Evolutionary conservation across 1,139 yeast species (phyloP).

Genomic region (Tardiomyces blankii): DNA sequence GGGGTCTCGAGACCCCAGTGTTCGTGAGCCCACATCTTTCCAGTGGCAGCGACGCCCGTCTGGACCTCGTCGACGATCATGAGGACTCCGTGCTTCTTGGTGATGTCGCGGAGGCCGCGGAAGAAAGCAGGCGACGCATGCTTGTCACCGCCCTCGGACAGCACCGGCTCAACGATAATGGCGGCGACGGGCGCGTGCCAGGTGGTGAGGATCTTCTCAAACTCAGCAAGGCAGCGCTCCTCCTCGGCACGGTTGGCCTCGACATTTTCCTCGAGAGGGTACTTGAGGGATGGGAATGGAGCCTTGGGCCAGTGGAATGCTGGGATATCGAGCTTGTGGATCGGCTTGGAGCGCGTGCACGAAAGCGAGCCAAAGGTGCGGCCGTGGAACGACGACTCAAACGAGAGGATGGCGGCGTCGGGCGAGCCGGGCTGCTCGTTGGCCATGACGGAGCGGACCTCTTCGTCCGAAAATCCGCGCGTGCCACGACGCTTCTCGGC

Average conservation of each 20-base stretch:
- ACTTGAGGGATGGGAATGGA: slow-evolving; percentile 61
- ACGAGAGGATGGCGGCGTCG: slow-evolving; percentile 60
- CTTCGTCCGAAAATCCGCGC: slow-evolving; percentile 45
- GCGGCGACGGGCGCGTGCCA: slow-evolving; percentile 68
- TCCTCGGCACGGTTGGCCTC: slow-evolving; percentile 55
- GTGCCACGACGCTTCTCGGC: slow-evolving; percentile 50
- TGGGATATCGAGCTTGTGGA: slow-evolving; percentile 77
- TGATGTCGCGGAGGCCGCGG: slow-evolving; percentile 67
- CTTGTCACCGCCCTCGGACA: slow-evolving; percentile 83
- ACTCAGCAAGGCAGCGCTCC: slow-evolving; percentile 47
- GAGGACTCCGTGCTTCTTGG: slow-evolving; percentile 54
- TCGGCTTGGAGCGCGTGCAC: slow-evolving; percentile 70
- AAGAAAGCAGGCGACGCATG: slow-evolving; percentile 66
- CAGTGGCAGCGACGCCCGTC: slow-evolving; percentile 83
- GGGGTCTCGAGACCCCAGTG: slow-evolving; percentile 62
- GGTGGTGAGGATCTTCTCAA: slow-evolving; percentile 44
- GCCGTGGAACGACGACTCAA: slow-evolving; percentile 72
- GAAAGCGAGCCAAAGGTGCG: slow-evolving; percentile 72
- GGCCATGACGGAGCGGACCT: slow-evolving; percentile 49
- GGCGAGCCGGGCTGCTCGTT: slow-evolving; percentile 67
- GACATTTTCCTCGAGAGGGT: slow-evolving; percentile 51
- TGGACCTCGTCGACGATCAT: slow-evolving; percentile 78
- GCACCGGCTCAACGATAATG: slow-evolving; percentile 67
- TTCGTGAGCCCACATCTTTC: slow-evolving; percentile 80
- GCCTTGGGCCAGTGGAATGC: slow-evolving; percentile 85